Conservation (phyloP, 352 stramenopile genomes). For the Globisporangium lucens region DNA sequence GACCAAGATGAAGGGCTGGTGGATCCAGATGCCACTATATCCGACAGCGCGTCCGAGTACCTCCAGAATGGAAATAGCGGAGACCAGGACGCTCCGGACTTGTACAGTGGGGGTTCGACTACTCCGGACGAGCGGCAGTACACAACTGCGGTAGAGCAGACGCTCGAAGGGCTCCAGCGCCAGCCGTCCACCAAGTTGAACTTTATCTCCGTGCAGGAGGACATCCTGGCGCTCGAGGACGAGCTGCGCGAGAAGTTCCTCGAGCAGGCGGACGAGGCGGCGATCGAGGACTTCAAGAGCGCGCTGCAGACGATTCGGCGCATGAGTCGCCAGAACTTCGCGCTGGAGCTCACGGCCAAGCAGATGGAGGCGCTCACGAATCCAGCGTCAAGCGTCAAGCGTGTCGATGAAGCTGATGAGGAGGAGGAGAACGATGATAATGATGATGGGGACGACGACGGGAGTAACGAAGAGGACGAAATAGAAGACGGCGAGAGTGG, state of each 20-base stretch:
- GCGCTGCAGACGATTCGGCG: slow-evolving; percentile 63
- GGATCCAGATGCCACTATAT: not conserved
- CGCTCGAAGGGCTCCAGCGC: slow-evolving; percentile 12
- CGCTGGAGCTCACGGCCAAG: slow-evolving; percentile 18
- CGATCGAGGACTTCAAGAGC: slow-evolving; percentile 68
- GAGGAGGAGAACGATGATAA: slow-evolving; percentile 18
- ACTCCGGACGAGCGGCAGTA: slow-evolving; percentile 28
- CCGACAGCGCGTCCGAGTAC: not conserved
- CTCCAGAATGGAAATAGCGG: not conserved
- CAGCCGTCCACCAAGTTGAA: slow-evolving; percentile 1
- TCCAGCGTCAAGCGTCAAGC: not conserved
- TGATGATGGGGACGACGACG: slow-evolving; percentile 26
- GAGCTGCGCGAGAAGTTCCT: slow-evolving; percentile 63
- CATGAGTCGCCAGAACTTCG: slow-evolving; percentile 32
- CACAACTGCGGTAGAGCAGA: slow-evolving; percentile 37
- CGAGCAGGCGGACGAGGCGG: slow-evolving; percentile 45
- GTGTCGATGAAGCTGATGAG: slow-evolving; percentile 9
- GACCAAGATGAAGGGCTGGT: slow-evolving; percentile 11
- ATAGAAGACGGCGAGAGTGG: not conserved
- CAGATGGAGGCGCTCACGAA: slow-evolving; percentile 16
- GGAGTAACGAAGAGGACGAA: slow-evolving; percentile 17
- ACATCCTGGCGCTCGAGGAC: slow-evolving; percentile 59
- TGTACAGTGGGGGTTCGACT: not conserved
- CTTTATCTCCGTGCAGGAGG: slow-evolving; percentile 10
- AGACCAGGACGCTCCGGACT: not conserved